phyloP scores from a whole-genome alignment of 345 rosid genomes.

The Angophora floribunda region DNA sequence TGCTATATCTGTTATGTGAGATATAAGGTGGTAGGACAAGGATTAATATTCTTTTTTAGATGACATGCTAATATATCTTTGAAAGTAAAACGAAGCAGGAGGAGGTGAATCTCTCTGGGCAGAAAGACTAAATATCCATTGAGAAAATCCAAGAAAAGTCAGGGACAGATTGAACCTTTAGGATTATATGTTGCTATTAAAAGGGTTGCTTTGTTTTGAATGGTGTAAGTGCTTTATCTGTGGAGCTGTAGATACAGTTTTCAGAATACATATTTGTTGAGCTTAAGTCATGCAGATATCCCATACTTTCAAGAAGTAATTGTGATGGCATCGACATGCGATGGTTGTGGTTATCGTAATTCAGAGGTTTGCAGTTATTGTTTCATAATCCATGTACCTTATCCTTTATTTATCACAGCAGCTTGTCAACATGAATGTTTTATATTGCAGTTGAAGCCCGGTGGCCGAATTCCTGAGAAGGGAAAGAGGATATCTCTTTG shows the following conservation, averaged over 20 bases:
- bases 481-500: conserved; percentile 61
- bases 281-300: conserved; percentile 58
- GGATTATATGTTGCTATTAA: neutral
- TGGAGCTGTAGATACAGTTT: neutral
- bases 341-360: conserved; percentile 83
- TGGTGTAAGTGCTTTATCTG: neutral
- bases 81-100: neutral
- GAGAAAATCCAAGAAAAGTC: neutral
- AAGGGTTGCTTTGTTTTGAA: neutral
- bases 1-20: neutral
- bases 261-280: conserved; percentile 1
- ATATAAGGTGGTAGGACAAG: neutral
- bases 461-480: conserved; percentile 79
- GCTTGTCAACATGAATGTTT: neutral
- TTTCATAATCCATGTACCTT: neutral
- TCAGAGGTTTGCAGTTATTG: conserved; percentile 63
- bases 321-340: conserved; percentile 95
- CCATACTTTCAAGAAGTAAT: conserved; percentile 98
- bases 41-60: neutral
- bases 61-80: neutral
- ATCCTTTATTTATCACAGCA: neutral
- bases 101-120: neutral
- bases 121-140: neutral
- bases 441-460: conserved; percentile 71
- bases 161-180: neutral